Conservation (phyloP, 169 alveolate genomes). For the Cryptosporidium ryanae region DNA sequence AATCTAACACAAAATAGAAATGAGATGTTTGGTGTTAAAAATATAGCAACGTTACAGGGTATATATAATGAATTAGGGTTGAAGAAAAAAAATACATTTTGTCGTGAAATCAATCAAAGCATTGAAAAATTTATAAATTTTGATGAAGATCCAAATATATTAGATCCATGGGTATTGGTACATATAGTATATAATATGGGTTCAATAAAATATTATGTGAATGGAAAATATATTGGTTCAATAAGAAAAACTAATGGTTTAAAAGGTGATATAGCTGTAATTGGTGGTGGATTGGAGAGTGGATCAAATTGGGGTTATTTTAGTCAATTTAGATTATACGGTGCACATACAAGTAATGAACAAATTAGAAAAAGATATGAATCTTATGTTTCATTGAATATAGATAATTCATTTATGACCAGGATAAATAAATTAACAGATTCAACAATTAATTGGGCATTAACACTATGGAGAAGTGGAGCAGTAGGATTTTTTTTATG, state of each 20-base stretch:
- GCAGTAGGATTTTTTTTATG: conserved; percentile 64
- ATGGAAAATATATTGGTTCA: conserved; percentile 66
- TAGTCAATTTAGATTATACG: conserved; percentile 68
- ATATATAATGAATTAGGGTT: conserved; percentile 48
- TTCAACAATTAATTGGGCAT: conserved; percentile 64
- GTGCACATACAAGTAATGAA: conserved; percentile 64
- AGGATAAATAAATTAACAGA: conserved; percentile 48
- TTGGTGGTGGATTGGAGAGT: conserved; percentile 72
- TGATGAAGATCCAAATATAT: conserved; percentile 52
- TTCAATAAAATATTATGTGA: conserved; percentile 58
- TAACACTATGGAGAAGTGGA: conserved; percentile 75
- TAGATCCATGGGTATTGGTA: conserved; percentile 73
- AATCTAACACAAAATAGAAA: conserved; percentile 11
- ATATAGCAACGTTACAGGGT: conserved; percentile 61
- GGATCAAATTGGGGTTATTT: conserved; percentile 73
- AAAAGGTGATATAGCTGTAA: conserved; percentile 62
- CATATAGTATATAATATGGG: conserved; percentile 74
- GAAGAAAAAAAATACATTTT: conserved; percentile 45
- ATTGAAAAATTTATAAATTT: conserved; percentile 61
- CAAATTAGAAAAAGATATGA: conserved; percentile 62
- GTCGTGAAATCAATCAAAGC: conserved; percentile 43
- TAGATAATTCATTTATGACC: conserved; percentile 48
- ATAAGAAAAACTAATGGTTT: conserved; percentile 63
- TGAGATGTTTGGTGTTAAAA: conserved; percentile 10
- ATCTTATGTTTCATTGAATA: conserved; percentile 54